Evolutionary conservation across 2,329 filamentous ascomycete genomes (phyloP), one percentile per base, ranked within the genome.

Genomic region (Ceratocystis diversiconidia): DNA sequence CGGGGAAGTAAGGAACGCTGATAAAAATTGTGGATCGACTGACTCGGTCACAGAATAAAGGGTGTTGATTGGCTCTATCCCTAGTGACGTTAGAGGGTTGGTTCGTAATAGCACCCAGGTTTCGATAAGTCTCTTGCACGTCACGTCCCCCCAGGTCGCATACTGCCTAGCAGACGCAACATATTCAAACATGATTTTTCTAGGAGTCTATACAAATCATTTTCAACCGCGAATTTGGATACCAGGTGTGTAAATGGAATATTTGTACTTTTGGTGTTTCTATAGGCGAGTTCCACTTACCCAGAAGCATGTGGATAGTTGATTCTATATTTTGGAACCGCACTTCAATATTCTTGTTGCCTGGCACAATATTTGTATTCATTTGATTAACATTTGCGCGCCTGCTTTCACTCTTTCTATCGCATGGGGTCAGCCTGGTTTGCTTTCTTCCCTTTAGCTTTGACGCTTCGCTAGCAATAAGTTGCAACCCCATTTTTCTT

Each of bases 21-120:
- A 57, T 60, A 4, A 63, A 50, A 66, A 61, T 12, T 32, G 61
- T 66, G 61, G 61, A 59, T 28, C 43, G 22, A 66, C 65, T 66
- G 65, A 66, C 65, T 66, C 65, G 65, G 48, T 48, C 48, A 61
- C 48, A 59, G 19, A 41, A 63, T 17, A 44, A 25, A 63, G 32
- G 7, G 36, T 0, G 32, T 30, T 66, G 32, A 66, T 66, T 66
- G 65, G 65, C 4, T 17, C 25, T 41, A 12, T 28, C 28, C 30
- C 2, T 32, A n/a, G 28, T 59, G 55, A 59, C 55, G 55, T 59
- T 59, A n/a, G 15, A 19, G 55, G 28, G 30, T 5, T 12, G 22
- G 17, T n/a, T 59, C 55, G 3, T 59, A 36, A 59, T 8, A 32
- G 55, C 55, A 19, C 30, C n/a, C 15, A 32, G 5, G 28, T 36